Base-by-base conservation (phyloP, 441 rosid species). In the Gossypium armourianum region DNA sequence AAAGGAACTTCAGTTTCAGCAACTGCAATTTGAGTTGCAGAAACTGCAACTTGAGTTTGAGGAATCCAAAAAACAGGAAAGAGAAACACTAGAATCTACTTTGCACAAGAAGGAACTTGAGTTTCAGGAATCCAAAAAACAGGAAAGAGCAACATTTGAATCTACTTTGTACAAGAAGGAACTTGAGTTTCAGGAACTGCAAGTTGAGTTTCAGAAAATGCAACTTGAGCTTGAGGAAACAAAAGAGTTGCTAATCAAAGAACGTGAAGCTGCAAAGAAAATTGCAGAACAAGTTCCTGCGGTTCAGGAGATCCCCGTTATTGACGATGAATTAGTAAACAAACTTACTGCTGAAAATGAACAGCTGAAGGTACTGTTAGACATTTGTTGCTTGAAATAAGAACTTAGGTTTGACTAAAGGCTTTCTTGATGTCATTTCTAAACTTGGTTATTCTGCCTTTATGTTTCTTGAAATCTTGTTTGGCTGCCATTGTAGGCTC, bases 281-380 rank as follows among this genome's bases (percentile, higher is more conserved):
- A 36, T 74, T 50, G 78, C 78, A 68, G 88, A 79, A 72, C 79
- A 80, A 68, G 75, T 62, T 32, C 78, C 78, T 45, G 71, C 49
- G 17, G 45, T 79, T 70, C 82, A 85, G 66, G 86, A 81, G 80
- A 86, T 81, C 75, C 85, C 86, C 19, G 83, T 83, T 45, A 69
- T 79, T 76, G 87, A 90, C 70, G 76, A 81, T 21, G 92, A 82
- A 64, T n/a, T 81, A 72, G 74, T 84, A 78, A 77, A 84, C 69
- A 86, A 85, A 75, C 89, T 90, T 71, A 68, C 86, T 28, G 83
- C 87, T 63, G 97, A 92, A 81, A 94, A 88, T 81, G 91, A 94
- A 82, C 77, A 80, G 67, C 91, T 94, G 68, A 88, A 87, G 96
- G 99, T 88, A 72, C 74, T 72, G 69, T 29, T 70, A 53, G 43